These are phyloP conservation scores for Bisporella sp. DNA, from an alignment of 2,329 filamentous ascomycete genomes.

Conservation along the genomic window DNA sequence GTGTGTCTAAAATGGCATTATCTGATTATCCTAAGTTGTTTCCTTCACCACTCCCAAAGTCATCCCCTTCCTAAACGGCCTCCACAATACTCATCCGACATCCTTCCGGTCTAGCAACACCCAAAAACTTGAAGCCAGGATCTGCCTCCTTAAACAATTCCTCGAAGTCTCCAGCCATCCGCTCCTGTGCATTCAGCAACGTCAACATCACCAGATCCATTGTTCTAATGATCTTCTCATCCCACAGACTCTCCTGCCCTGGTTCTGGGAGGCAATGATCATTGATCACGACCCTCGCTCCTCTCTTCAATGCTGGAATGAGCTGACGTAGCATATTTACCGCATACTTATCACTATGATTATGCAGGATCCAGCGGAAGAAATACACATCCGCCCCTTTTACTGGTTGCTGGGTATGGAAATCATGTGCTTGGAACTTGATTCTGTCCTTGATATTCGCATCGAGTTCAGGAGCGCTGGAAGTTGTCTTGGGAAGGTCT, in stretches of 20 bases:
- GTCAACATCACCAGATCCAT: slow-evolving; percentile 48
- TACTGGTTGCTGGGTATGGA: slow-evolving; percentile 49
- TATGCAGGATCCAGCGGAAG: slow-evolving; percentile 54
- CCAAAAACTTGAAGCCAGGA: slow-evolving; percentile 37
- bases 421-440: slow-evolving; percentile 41
- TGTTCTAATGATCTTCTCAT: slow-evolving; percentile 38
- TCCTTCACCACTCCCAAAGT: slow-evolving; percentile 9
- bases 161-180: slow-evolving; percentile 38
- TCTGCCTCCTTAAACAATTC: slow-evolving; percentile 37
- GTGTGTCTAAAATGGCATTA: too few species aligned
- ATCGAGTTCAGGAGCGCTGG: slow-evolving; percentile 39
- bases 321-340: slow-evolving; percentile 42
- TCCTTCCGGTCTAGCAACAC: slow-evolving; percentile 33
- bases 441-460: slow-evolving; percentile 33
- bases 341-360: slow-evolving; percentile 49
- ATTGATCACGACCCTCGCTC: slow-evolving; percentile 37
- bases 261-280: slow-evolving; percentile 37
- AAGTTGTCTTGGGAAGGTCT: slow-evolving; percentile 41
- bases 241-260: slow-evolving; percentile 34
- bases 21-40: too few species aligned
- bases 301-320: slow-evolving; percentile 47
- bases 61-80: slow-evolving; percentile 36
- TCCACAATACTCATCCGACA: slow-evolving; percentile 43
- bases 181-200: slow-evolving; percentile 44
- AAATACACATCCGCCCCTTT: slow-evolving; percentile 50